Evolutionary conservation across 805 yeast genomes (phyloP).

Genomic region (Schizosaccharomyces lindneri): DNA sequence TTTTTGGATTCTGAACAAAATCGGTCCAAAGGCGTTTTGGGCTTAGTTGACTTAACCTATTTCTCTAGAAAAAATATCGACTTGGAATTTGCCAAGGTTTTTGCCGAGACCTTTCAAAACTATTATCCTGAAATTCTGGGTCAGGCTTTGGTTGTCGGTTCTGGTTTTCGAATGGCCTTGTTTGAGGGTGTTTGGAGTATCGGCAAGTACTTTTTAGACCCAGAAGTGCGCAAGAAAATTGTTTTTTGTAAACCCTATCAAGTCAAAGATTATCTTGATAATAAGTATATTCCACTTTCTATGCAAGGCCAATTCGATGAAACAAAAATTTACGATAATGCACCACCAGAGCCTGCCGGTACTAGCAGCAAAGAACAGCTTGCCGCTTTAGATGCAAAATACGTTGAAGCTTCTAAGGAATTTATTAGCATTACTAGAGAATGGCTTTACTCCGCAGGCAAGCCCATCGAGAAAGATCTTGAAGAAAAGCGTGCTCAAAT

Average conservation of each 20-base stretch:
- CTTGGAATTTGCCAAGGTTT: neutral
- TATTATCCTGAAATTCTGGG: conserved; percentile 1
- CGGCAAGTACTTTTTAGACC: neutral
- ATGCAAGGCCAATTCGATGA: conserved; percentile 1
- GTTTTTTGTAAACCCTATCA: neutral
- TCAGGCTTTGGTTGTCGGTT: conserved; percentile 1
- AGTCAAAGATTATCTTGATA: neutral
- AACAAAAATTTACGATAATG: neutral
- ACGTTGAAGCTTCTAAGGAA: neutral
- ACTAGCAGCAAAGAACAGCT: neutral
- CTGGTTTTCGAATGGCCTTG: neutral
- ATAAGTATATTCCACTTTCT: neutral
- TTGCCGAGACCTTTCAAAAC: neutral
- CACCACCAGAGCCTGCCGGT: neutral
- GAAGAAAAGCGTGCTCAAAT: neutral
- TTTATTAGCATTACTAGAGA: neutral
- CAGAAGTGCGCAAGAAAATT: neutral
- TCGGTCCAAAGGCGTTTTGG: neutral
- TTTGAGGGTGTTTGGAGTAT: conserved; percentile 1
- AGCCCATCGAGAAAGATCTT: neutral
- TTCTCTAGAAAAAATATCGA: conserved; percentile 1
- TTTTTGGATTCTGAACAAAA: conserved; percentile 1
- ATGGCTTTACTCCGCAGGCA: neutral
- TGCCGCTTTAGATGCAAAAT: neutral
- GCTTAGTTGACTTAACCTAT: neutral